Base-by-base conservation (phyloP, 768 basidiomycete species). In the Fomitopsis pulvina region DNA sequence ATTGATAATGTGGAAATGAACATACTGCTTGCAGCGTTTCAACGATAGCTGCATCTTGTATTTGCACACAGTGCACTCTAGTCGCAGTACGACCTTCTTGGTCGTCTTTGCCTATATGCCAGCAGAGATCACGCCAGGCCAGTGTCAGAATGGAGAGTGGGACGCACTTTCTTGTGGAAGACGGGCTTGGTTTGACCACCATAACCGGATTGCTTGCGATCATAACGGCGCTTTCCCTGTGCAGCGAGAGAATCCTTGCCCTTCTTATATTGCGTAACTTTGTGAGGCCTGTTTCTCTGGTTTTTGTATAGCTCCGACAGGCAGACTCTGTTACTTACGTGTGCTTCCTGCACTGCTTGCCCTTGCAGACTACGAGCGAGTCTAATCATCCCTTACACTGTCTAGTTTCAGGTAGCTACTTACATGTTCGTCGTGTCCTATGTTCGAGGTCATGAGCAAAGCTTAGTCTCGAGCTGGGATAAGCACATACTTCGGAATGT, bases 171-270 rank as follows among this genome's bases (percentile, higher is more conserved):
- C 81, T 99, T 99, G 89, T 99, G 96, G 87, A 99, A 99, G 73
- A 99, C 94, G 54, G 95, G 95, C 78, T 99, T 99, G 52, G 95
- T 99, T 80, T 99, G 95, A 75, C 95, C 95, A 87, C 95, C 95
- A 76, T 97, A 98, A 73, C 95, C 90, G 57, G 86, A 87, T 72
- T 90, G 93, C 82, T 96, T 95, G 65, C 95, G 87, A 78, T 98
- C 96, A 76, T 99, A 98, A 77, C 96, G 92, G 65, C 96, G 89
- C 85, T 99, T 98, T 76, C 96, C 96, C 76, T 99, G 95, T 46
- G 91, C 96, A 68, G 90, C 89, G 56, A 94, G 74, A 52, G 96
- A 98, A 68, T 92, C 95, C 76, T 99, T 98, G 68, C 96, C 96
- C 81, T 92, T 96, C 86, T 99, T 99, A 83, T 98, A 99, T 71